Percentiles rank a stretch among this genome's conserved stretches.
Evolutionary conservation across 2,329 filamentous ascomycete genomes (phyloP).

Genomic region (Hymenoscyphus scutula): DNA sequence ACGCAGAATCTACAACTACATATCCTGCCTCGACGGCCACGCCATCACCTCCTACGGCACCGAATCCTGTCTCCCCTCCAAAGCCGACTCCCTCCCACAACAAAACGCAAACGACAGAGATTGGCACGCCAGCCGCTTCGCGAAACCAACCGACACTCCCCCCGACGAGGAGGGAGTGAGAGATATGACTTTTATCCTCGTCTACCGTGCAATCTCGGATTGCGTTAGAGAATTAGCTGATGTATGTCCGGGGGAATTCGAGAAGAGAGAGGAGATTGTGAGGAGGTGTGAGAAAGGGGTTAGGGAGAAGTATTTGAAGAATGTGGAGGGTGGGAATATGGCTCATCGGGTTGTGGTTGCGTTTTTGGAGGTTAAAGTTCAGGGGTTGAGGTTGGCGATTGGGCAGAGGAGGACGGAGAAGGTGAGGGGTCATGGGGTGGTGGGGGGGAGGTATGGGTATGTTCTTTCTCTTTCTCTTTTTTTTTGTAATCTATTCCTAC

Average conservation of each 20-base stretch:
- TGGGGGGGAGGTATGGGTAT: slow-evolving; percentile 15
- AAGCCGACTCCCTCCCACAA: slow-evolving; percentile 19
- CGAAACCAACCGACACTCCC: slow-evolving; percentile 23
- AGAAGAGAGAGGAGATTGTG: slow-evolving; percentile 13
- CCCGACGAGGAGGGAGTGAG: slow-evolving; percentile 15
- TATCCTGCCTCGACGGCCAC: slow-evolving; percentile 22
- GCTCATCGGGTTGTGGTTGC: slow-evolving; percentile 18
- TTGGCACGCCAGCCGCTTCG: slow-evolving; percentile 28
- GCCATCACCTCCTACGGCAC: slow-evolving; percentile 22
- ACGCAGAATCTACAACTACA: slow-evolving; percentile 22
- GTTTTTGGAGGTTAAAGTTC: slow-evolving; percentile 20
- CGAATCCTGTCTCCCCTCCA: slow-evolving; percentile 25
- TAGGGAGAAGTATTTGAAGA: slow-evolving; percentile 16
- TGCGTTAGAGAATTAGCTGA: slow-evolving; percentile 14
- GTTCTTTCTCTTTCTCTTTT: neutral
- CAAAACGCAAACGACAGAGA: slow-evolving; percentile 27
- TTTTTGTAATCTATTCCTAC: neutral
- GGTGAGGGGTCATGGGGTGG: neutral
- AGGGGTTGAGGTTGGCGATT: slow-evolving; percentile 15
- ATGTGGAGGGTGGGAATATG: slow-evolving; percentile 15
- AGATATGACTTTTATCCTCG: slow-evolving; percentile 24
- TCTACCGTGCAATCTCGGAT: slow-evolving; percentile 19
- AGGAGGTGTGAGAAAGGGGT: slow-evolving; percentile 14
- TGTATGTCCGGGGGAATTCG: slow-evolving; percentile 11
- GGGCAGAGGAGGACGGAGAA: slow-evolving; percentile 14